phyloP scores from a whole-genome alignment of 345 rosid genomes.

The Bretschneidera sinensis region DNA sequence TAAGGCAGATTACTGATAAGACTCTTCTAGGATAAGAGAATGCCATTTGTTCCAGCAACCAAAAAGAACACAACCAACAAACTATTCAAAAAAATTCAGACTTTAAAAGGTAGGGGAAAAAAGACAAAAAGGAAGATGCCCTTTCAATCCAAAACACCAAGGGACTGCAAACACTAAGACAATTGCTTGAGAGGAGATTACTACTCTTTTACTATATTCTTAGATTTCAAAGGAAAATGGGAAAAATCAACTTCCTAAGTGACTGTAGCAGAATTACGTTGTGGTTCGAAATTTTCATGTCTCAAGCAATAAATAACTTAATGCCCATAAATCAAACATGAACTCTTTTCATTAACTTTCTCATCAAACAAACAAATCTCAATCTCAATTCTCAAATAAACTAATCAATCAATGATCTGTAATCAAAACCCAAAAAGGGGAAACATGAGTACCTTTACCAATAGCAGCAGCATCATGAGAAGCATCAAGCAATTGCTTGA shows the following conservation, averaged over 20 bases:
- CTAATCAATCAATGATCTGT: not conserved
- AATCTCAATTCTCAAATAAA: no score
- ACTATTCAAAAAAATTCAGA: not conserved
- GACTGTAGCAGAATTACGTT: not conserved
- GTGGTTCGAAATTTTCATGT: not conserved
- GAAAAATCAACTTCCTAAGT: not conserved
- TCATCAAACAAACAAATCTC: not conserved
- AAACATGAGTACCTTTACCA: not conserved
- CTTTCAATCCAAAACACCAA: no score
- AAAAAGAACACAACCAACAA: not conserved
- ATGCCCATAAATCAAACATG: not conserved
- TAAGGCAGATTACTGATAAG: no score
- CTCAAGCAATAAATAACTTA: no score
- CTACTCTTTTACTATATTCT: not conserved
- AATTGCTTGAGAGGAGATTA: not conserved
- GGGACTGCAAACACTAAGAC: not conserved
- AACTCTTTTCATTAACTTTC: not conserved
- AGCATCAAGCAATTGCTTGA: slow-evolving; percentile 12
- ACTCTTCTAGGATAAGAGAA: not conserved
- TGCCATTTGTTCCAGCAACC: not conserved
- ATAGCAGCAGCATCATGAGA: not conserved
- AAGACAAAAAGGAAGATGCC: no score
- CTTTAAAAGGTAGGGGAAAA: not conserved
- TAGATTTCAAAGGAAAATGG: not conserved
- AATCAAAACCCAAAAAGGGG: not conserved